phyloP scores from a whole-genome alignment of 306 rosid genomes.

The Glycine tomentella region DNA sequence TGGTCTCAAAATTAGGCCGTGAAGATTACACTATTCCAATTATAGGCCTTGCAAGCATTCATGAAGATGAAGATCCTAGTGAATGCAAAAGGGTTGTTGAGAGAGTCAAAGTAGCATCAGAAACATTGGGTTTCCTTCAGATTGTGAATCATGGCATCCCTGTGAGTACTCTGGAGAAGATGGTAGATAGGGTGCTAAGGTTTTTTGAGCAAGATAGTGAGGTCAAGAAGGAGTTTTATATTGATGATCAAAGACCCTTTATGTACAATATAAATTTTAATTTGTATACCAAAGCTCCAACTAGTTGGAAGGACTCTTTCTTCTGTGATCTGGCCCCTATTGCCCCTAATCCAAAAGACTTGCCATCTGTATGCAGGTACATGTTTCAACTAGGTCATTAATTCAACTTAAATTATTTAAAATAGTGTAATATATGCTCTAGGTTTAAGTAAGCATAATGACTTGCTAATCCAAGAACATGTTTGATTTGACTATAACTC shows the following conservation, averaged over 20 bases:
- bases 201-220: constrained; percentile 56
- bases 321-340: constrained; percentile 35
- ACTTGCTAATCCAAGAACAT: no score
- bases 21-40: no score
- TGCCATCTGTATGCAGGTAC: constrained; percentile 60
- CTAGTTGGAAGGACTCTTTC: constrained; percentile 63
- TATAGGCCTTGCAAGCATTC: constrained; percentile 17
- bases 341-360: constrained; percentile 42
- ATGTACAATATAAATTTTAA: constrained; percentile 48
- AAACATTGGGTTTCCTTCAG: constrained; percentile 38
- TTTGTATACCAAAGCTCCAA: constrained; percentile 27
- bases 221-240: constrained; percentile 45
- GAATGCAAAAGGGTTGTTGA: constrained; percentile 33
- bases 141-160: constrained; percentile 44
- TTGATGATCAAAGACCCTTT: constrained; percentile 40
- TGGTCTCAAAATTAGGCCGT: no score
- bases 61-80: not conserved
- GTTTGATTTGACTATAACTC: no score
- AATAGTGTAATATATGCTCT: no score
- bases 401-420: no score
- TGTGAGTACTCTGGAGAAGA: constrained; percentile 38
- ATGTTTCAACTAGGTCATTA: not conserved
- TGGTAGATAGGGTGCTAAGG: constrained; percentile 42
- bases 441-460: no score
- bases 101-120: not conserved